phyloP scores from a whole-genome alignment of 768 basidiomycete genomes.

The Pisolithus marmoratus region DNA sequence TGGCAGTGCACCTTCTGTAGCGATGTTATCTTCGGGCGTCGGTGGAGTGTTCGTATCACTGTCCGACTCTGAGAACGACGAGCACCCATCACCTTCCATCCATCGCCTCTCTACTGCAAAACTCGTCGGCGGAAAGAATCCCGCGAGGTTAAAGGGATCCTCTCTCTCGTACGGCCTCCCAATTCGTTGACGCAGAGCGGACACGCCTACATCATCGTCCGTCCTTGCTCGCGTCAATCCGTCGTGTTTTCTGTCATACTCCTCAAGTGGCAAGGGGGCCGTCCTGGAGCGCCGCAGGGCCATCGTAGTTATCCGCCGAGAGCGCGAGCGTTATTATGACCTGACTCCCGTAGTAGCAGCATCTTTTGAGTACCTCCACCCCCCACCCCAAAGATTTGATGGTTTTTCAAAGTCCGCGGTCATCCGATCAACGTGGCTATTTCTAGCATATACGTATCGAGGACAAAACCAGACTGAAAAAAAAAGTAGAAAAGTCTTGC shows the following conservation, averaged over 20 bases:
- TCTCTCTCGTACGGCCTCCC: conserved; percentile 25
- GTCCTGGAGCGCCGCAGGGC: conserved; percentile 28
- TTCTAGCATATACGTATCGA: background rate
- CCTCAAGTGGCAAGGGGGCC: conserved; percentile 15
- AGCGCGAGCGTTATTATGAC: background rate
- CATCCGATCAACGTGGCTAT: background rate
- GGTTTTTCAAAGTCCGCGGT: conserved; percentile 9
- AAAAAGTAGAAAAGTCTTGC: background rate
- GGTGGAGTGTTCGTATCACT: conserved; percentile 4
- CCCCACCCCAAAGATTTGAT: background rate
- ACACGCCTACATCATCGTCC: background rate
- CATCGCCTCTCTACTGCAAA: conserved; percentile 11
- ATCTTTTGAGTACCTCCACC: background rate
- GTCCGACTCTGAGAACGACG: conserved; percentile 33
- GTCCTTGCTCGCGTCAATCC: conserved; percentile 3
- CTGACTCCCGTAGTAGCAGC: background rate
- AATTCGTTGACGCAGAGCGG: conserved; percentile 5
- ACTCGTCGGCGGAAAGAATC: conserved; percentile 40
- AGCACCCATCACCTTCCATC: conserved; percentile 35
- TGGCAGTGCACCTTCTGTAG: background rate
- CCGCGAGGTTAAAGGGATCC: conserved; percentile 45
- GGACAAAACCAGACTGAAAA: background rate
- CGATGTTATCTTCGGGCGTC: conserved; percentile 17
- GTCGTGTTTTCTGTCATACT: background rate
- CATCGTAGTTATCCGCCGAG: conserved; percentile 12